Percentiles rank a stretch among this genome's conserved stretches.
Evolutionary conservation across 2,329 filamentous ascomycete genomes (phyloP).

Genomic region (Sclerotinia trifoliorum): DNA sequence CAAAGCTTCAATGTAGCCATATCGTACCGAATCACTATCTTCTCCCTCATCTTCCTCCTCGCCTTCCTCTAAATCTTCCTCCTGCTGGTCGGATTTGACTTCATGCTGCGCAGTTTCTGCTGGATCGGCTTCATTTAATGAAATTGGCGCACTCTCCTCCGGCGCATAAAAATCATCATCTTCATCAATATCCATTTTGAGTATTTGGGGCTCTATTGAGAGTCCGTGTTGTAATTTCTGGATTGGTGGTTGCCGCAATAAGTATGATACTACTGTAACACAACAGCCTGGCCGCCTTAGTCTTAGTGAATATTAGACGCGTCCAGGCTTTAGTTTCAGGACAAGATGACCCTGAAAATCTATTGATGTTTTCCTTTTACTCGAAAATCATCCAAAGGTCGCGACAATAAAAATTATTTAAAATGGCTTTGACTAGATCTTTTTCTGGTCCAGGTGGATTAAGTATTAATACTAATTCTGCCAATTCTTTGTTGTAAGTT

Average conservation of each 20-base stretch:
- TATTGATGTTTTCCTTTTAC: background rate
- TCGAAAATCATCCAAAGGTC: background rate
- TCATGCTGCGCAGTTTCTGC: conserved; percentile 34
- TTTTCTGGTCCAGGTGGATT: conserved; percentile 59
- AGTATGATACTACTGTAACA: background rate
- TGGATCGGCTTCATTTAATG: conserved; percentile 27
- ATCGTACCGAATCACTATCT: conserved; percentile 54
- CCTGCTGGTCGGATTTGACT: conserved; percentile 41
- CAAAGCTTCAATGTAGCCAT: conserved; percentile 23
- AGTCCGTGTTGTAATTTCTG: conserved; percentile 11
- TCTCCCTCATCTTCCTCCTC: conserved; percentile 63
- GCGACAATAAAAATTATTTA: background rate
- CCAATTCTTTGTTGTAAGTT: conserved; percentile 56
- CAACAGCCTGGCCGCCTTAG: background rate
- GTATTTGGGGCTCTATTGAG: conserved; percentile 18
- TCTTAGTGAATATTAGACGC: conserved; percentile 19
- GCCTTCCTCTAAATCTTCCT: conserved; percentile 61
- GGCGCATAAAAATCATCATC: conserved; percentile 66
- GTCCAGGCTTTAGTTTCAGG: conserved; percentile 2
- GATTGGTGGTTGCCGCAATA: conserved; percentile 4
- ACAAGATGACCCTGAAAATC: background rate
- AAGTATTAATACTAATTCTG: conserved; percentile 62
- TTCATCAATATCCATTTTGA: conserved; percentile 64
- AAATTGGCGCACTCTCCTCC: conserved; percentile 50
- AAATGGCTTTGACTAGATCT: conserved; percentile 49